A percentile compares a stretch with the other conserved stretches of the same genome.
Evolutionary conservation across 495 filamentous ascomycete genomes (phyloP).

Genomic region (Penicillium crystallinum): DNA sequence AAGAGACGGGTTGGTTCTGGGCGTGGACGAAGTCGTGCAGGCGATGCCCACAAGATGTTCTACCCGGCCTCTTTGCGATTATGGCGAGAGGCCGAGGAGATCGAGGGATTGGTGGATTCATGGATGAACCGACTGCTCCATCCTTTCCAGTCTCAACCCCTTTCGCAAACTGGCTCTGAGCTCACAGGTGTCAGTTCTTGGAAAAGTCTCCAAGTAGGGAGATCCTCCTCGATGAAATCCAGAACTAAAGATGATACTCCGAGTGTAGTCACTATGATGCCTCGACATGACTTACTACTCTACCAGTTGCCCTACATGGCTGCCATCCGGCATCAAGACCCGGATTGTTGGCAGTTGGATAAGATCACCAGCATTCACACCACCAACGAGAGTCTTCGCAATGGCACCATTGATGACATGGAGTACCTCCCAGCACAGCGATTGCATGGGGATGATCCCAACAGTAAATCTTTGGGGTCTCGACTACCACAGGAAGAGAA

Average conservation of each 20-base stretch:
- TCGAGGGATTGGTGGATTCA: constrained; percentile 63
- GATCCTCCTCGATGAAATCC: constrained; percentile 4
- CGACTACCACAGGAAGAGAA: constrained; percentile 44
- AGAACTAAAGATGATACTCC: constrained; percentile 31
- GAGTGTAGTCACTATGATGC: constrained; percentile 51
- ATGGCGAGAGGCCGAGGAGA: constrained; percentile 72
- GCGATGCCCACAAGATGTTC: constrained; percentile 75
- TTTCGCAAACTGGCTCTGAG: constrained; percentile 21
- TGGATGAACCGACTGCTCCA: constrained; percentile 48
- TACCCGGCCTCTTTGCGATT: constrained; percentile 75
- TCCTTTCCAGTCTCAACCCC: constrained; percentile 13
- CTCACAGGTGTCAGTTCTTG: constrained; percentile 30
- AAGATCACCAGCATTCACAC: constrained; percentile 60
- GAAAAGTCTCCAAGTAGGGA: constrained; percentile 24
- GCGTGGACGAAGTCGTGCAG: constrained; percentile 20
- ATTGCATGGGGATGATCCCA: background rate
- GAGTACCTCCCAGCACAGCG: constrained; percentile 22
- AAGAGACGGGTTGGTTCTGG: constrained; percentile 49
- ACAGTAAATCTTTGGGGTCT: constrained; percentile 8
- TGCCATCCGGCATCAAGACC: constrained; percentile 42
- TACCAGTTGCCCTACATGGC: constrained; percentile 83
- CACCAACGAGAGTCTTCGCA: constrained; percentile 11
- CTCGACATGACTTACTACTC: constrained; percentile 69
- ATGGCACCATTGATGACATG: constrained; percentile 44
- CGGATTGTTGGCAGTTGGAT: constrained; percentile 51